Base-by-base conservation (phyloP, 2,329 filamentous ascomycete species). In the Neocatenulostroma microsporum region DNA sequence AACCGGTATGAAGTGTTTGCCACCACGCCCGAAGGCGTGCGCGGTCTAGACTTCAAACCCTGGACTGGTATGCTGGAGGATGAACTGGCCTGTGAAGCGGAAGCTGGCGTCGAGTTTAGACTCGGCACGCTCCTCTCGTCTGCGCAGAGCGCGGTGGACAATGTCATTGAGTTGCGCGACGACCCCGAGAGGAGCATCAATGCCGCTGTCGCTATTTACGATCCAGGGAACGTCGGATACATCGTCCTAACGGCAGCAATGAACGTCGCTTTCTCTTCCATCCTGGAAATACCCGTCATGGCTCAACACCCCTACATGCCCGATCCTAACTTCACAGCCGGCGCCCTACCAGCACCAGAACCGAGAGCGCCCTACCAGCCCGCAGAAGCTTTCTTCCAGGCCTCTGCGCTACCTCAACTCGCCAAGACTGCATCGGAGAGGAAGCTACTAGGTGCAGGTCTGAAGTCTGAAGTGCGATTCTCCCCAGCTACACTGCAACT, bases 401-500 rank as follows among this genome's bases (percentile, higher is more conserved):
- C 62, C 6, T 79, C 76, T 4, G 64, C 67, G 17, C 57, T 84
- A 7, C 73, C 77, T 3, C 29, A 45, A 12, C 37, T 55, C 71
- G 79, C 40, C 24, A 46, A 36, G 29, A 18, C 18, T 44, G 51
- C 47, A 33, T 40, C 19, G 31, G 42, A 34, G 36, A 48, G 28
- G 39, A 37, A 32, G 24, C 29, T 15, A 30, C 42, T 39, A 40
- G 50, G 74, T 58, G 69, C 74, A 4, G 58, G 78, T 18, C 62
- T 84, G 32, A 76, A 74, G 39, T 76, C 83, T 51, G 68, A 27
- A 24, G 30, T 88, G 36, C 72, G 76, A 40, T 70, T 87, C 15
- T 83, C 79, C 15, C 76, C 81, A 10, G 74, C 81, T 15, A 84
- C 81, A 2, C 68, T 88, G 13, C 73, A 79, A 45, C 69, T 85